Evolutionary conservation across 305 asterid species (phyloP).

Genomic region (Fraxinus ornus): DNA sequence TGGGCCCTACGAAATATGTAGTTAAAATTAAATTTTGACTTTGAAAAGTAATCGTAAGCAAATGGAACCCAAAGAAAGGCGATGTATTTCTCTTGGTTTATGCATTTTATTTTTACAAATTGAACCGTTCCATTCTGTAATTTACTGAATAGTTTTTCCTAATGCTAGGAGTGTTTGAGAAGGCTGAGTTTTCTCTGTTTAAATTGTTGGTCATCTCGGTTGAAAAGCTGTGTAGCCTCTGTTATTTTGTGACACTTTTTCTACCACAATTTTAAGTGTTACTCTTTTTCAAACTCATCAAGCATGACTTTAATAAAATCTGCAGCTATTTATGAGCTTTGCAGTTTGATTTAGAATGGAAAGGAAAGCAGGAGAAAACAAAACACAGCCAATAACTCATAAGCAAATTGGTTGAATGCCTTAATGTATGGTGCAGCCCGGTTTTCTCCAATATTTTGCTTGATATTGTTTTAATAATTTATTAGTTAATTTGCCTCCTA

Average conservation of each 20-base stretch:
- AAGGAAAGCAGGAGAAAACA: slow-evolving; percentile 13
- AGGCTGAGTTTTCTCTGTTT: not conserved
- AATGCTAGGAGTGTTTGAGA: not conserved
- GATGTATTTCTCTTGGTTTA: slow-evolving; percentile 19
- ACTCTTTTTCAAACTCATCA: slow-evolving; percentile 3
- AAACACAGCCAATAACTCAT: not conserved
- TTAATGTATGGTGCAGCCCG: not conserved
- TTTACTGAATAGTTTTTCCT: not conserved
- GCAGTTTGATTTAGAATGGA: not conserved
- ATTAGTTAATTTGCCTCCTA: not conserved
- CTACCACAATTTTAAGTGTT: not conserved
- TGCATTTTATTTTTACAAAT: not conserved
- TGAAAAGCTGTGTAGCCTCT: not conserved
- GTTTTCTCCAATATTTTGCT: not conserved
- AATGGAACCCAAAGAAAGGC: too few species aligned
- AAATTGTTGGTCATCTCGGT: not conserved
- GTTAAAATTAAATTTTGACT: too few species aligned
- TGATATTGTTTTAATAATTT: not conserved
- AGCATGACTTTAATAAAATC: not conserved
- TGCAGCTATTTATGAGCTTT: not conserved
- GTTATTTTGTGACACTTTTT: not conserved
- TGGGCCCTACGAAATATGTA: too few species aligned
- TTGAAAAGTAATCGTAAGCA: too few species aligned
- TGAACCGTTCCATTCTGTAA: not conserved
- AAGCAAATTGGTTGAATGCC: not conserved